Conservation (phyloP, 2,329 filamentous ascomycete genomes). For the Ceratocystis diversiconidia region DNA sequence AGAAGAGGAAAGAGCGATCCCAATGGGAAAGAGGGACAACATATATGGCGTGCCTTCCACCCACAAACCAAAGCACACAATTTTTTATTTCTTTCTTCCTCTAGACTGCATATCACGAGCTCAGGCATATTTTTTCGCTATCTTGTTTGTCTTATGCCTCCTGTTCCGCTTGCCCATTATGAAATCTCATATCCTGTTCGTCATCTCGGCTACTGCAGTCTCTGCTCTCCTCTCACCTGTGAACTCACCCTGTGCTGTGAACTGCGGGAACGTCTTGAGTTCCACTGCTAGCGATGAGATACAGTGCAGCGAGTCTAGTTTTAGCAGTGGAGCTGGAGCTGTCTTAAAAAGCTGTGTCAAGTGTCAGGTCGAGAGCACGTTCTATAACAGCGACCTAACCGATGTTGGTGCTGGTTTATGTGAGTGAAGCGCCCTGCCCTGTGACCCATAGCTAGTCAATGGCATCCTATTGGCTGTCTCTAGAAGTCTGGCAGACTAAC, state of each 20-base stretch:
- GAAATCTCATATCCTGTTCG: neutral
- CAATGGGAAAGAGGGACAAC: conserved; percentile 1
- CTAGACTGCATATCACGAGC: neutral
- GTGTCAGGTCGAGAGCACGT: conserved; percentile 39
- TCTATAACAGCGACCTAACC: conserved; percentile 30
- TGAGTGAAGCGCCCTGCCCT: conserved; percentile 27
- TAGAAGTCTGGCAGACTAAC: neutral
- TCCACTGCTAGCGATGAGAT: conserved; percentile 34
- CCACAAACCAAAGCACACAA: neutral
- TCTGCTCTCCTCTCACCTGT: conserved; percentile 31
- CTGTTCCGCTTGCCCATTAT: neutral
- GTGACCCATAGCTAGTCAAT: neutral
- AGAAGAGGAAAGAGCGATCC: neutral
- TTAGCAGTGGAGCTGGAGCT: conserved; percentile 30
- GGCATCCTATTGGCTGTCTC: neutral
- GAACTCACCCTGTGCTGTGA: conserved; percentile 35
- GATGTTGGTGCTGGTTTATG: conserved; percentile 43
- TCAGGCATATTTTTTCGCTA: neutral
- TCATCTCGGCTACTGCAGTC: neutral
- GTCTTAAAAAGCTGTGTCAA: conserved; percentile 38
- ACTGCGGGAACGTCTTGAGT: conserved; percentile 40
- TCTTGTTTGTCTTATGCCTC: neutral
- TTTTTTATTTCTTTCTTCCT: neutral
- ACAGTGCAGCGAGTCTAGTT: conserved; percentile 32
- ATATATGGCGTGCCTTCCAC: neutral